Evolutionary conservation across 2,329 filamentous ascomycete species (phyloP).

Genomic region (Domatiomyces catenatus): DNA sequence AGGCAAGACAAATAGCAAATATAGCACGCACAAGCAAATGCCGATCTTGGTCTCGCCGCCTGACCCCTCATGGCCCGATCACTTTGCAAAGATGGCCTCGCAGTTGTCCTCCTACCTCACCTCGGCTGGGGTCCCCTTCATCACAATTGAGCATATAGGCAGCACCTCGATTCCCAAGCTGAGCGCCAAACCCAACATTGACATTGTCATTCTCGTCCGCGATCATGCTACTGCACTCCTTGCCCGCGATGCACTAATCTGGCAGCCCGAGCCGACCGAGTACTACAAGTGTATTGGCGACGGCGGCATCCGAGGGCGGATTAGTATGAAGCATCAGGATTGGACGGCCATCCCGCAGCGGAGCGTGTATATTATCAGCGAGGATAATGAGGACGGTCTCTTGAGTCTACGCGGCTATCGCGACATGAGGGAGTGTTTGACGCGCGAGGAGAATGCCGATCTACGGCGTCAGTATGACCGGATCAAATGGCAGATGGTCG

Average conservation of each 20-base stretch:
- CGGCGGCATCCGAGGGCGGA: constrained; percentile 14
- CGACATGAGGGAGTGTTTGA: constrained; percentile 1
- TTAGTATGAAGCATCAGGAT: constrained; percentile 12
- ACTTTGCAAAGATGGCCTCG: constrained; percentile 7
- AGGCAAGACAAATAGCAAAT: background rate
- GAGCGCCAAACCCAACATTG: constrained; percentile 15
- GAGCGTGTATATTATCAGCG: constrained; percentile 15
- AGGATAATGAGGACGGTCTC: constrained; percentile 6
- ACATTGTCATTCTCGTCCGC: constrained; percentile 14
- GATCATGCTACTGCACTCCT: constrained; percentile 2
- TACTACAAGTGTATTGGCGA: constrained; percentile 15
- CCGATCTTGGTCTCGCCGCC: constrained; percentile 4
- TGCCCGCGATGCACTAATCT: constrained; percentile 11
- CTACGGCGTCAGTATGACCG: constrained; percentile 12
- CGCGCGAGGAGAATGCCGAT: constrained; percentile 3
- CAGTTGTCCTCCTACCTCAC: constrained; percentile 9
- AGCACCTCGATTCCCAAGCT: constrained; percentile 13
- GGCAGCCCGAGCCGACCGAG: constrained; percentile 10
- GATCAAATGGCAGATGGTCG: constrained; percentile 14
- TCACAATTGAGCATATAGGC: constrained; percentile 16
- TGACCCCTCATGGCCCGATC: constrained; percentile 9
- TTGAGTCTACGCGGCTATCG: constrained; percentile 12
- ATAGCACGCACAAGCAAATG: background rate
- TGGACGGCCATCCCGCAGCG: constrained; percentile 3
- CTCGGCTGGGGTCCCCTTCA: constrained; percentile 3